Evolutionary conservation across 306 rosid species (phyloP).

Genomic region (Styphnolobium japonicum): DNA sequence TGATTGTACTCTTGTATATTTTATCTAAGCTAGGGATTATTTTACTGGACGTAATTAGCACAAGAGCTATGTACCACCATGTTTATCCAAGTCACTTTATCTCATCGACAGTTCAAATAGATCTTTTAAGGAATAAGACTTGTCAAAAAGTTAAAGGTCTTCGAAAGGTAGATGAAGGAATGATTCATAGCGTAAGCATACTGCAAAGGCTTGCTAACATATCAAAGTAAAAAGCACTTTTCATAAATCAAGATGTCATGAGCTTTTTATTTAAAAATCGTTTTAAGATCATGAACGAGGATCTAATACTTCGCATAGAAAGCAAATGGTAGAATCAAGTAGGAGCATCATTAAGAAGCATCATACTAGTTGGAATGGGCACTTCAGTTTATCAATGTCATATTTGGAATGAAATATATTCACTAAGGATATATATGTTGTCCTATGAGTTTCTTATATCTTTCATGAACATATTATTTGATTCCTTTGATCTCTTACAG

Average conservation of each 20-base stretch:
- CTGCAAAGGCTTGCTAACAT: slow-evolving; percentile 20
- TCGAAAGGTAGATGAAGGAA: slow-evolving; percentile 10
- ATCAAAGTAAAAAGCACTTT: slow-evolving; percentile 15
- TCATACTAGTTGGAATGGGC: neutral
- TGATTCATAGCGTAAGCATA: slow-evolving; percentile 43
- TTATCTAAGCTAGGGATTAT: neutral
- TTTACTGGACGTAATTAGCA: neutral
- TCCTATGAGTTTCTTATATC: too few relatives aligned
- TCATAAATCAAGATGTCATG: slow-evolving; percentile 9
- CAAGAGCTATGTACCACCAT: neutral
- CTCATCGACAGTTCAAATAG: neutral
- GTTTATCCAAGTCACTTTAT: neutral
- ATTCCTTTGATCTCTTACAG: too few relatives aligned
- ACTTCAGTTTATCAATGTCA: neutral
- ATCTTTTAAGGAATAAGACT: slow-evolving; percentile 10
- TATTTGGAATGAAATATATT: neutral
- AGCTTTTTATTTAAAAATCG: neutral
- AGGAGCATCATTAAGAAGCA: neutral
- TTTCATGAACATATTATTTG: too few relatives aligned
- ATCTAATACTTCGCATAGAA: neutral
- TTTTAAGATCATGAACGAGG: neutral
- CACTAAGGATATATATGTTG: too few relatives aligned
- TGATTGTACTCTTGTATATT: too few relatives aligned
- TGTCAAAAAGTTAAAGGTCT: slow-evolving; percentile 10
- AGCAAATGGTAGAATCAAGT: neutral